A percentile compares a stretch with the other conserved stretches of the same genome.
Evolutionary conservation across 106 monocot species (phyloP).

Genomic region (Dioscorea alata): DNA sequence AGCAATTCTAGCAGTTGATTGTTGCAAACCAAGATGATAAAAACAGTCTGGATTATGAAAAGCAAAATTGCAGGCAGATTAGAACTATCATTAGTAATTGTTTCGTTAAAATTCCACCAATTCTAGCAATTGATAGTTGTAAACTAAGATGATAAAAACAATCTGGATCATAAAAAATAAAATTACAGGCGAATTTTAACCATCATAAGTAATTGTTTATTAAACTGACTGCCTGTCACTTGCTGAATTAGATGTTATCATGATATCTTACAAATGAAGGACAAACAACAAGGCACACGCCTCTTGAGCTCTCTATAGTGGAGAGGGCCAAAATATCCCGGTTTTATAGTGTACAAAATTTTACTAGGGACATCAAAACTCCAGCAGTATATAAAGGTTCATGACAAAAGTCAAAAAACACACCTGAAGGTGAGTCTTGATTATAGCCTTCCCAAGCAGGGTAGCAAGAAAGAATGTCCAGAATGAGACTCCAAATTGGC

Average conservation of each 20-base stretch:
- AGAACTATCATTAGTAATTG: background rate
- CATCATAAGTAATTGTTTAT: background rate
- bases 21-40: conserved; percentile 57
- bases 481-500: conserved; percentile 78
- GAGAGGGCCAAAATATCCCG: background rate
- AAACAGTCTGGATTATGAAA: conserved; percentile 39
- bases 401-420: background rate
- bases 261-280: too few relatives aligned
- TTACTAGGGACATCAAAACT: background rate
- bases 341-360: background rate
- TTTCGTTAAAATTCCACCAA: conserved; percentile 17
- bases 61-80: background rate
- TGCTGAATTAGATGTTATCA: background rate
- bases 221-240: background rate
- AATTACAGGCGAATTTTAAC: background rate
- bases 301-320: too few relatives aligned
- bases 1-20: conserved; percentile 63
- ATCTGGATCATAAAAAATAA: conserved; percentile 30
- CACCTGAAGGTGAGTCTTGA: conserved; percentile 86
- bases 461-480: conserved; percentile 93
- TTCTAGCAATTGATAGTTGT: conserved; percentile 67
- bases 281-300: too few relatives aligned
- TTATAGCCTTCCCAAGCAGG: conserved; percentile 73
- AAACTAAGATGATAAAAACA: conserved; percentile 48
- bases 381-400: background rate